These are phyloP conservation scores for Hericium coralloides DNA, from an alignment of 768 basidiomycete species.

Conservation along the genomic window DNA sequence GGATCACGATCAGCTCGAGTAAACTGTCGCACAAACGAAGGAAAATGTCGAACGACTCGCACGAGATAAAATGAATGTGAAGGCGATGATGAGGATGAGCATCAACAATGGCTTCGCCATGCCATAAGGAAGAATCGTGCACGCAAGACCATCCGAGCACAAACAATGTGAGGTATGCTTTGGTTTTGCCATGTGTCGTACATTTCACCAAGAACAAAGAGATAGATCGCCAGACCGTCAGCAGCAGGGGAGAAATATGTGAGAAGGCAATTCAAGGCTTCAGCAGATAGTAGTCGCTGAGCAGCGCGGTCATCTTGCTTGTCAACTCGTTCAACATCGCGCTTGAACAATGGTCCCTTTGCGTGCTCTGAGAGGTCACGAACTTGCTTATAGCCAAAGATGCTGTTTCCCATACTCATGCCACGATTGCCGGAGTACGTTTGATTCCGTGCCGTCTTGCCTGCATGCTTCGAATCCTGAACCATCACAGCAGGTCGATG, in stretches of 20 bases:
- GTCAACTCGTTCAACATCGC: background rate
- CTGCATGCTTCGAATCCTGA: background rate
- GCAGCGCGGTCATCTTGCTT: background rate
- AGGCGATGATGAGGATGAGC: slow-evolving; percentile 13
- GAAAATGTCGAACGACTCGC: slow-evolving; percentile 18
- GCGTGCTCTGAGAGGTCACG: background rate
- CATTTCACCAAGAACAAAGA: slow-evolving; percentile 26
- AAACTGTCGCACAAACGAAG: slow-evolving; percentile 15
- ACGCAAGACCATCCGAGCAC: slow-evolving; percentile 17
- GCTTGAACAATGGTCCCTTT: background rate
- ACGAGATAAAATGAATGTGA: slow-evolving; percentile 18
- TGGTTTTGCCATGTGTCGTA: slow-evolving; percentile 23
- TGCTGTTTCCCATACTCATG: background rate
- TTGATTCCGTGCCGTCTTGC: background rate
- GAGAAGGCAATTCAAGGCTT: background rate
- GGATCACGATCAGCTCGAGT: slow-evolving; percentile 16
- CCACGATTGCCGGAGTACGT: background rate
- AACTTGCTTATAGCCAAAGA: background rate
- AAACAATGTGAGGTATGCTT: slow-evolving; percentile 13
- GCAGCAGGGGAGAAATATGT: slow-evolving; percentile 16
- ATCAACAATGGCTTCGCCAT: slow-evolving; percentile 17
- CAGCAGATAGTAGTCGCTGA: background rate
- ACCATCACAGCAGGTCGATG: background rate
- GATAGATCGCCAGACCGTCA: slow-evolving; percentile 24
- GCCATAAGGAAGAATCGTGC: slow-evolving; percentile 18